phyloP scores from a whole-genome alignment of 805 yeast species.

The Candida andamanensis region DNA sequence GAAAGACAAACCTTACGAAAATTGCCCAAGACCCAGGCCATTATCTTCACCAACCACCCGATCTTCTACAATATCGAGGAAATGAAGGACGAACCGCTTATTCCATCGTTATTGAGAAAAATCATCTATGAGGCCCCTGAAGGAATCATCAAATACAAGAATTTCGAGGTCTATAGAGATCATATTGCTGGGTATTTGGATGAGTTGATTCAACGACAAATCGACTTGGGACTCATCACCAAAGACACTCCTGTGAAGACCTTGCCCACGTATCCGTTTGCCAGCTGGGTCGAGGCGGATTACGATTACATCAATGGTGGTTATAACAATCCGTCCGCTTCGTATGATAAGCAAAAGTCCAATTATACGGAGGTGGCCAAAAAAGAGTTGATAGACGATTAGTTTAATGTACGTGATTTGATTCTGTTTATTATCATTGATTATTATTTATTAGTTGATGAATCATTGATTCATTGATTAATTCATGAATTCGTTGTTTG shows the following conservation, averaged over 20 bases:
- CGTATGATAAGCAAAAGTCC: constrained; percentile 7
- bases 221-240: constrained; percentile 48
- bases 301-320: constrained; percentile 38
- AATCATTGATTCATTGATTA: too few relatives aligned
- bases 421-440: too few relatives aligned
- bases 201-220: constrained; percentile 51
- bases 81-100: constrained; percentile 71
- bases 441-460: too few relatives aligned
- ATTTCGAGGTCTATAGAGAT: constrained; percentile 53
- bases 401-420: too few relatives aligned
- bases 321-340: constrained; percentile 32
- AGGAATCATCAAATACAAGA: constrained; percentile 59
- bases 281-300: constrained; percentile 46
- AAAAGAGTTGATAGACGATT: constrained; percentile 15
- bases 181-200: constrained; percentile 58
- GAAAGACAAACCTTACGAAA: constrained; percentile 70
- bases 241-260: constrained; percentile 57
- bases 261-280: constrained; percentile 59
- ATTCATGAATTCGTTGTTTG: too few relatives aligned
- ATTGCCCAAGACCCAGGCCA: constrained; percentile 59
- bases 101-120: constrained; percentile 68
- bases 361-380: constrained; percentile 20
- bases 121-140: constrained; percentile 64
- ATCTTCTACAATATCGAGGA: constrained; percentile 75
- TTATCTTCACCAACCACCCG: constrained; percentile 73